Conservation (phyloP, 106 monocot genomes). For the Dendrobium catenatum region DNA sequence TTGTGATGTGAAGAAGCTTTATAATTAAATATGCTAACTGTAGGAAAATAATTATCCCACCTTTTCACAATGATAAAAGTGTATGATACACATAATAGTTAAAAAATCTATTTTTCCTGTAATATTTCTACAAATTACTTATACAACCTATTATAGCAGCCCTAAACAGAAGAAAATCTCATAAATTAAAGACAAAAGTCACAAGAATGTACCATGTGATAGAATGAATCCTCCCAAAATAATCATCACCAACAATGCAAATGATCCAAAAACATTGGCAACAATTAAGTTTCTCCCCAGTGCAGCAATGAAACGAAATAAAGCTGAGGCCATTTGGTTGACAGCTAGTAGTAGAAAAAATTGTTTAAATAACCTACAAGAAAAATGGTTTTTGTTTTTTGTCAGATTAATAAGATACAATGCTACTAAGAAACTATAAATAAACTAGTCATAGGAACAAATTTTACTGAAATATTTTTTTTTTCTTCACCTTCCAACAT, state of each 20-base stretch:
- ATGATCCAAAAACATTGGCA: conserved; percentile 29
- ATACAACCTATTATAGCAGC: too few species aligned
- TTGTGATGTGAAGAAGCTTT: not conserved
- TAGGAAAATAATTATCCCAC: too few species aligned
- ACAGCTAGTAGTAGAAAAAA: conserved; percentile 22
- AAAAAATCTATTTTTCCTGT: too few species aligned
- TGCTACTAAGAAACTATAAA: not conserved
- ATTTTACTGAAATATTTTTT: not conserved
- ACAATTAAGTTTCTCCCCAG: conserved; percentile 27
- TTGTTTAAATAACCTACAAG: conserved; percentile 37
- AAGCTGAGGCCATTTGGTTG: conserved; percentile 34
- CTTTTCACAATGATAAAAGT: too few species aligned
- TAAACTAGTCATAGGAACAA: not conserved
- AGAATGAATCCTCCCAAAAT: conserved; percentile 37
- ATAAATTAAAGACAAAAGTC: not conserved
- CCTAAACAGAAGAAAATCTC: not conserved
- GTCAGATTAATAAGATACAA: not conserved
- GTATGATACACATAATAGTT: too few species aligned
- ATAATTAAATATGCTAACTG: too few species aligned
- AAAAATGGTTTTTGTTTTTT: not conserved
- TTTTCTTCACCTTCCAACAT: conserved; percentile 24
- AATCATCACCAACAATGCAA: conserved; percentile 21
- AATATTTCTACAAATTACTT: too few species aligned
- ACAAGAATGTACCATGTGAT: conserved; percentile 13
- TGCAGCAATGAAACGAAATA: conserved; percentile 37